phyloP scores from a whole-genome alignment of 495 filamentous ascomycete genomes.

The Aeminium ludgeri region DNA sequence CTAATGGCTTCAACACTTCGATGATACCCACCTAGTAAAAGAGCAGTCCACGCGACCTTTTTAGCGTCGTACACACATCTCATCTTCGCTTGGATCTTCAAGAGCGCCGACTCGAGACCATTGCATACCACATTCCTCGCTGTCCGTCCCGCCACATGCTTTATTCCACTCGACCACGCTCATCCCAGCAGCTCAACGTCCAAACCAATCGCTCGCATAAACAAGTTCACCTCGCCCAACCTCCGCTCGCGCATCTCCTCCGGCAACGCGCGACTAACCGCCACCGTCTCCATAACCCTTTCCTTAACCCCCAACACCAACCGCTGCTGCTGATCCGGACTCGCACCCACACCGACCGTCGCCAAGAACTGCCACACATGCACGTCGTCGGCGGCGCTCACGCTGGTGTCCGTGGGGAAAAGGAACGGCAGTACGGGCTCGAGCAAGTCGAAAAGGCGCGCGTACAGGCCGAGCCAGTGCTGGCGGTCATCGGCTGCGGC shows the following conservation, averaged over 20 bases:
- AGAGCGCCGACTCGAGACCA: no score
- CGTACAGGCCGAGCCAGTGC: conserved; percentile 61
- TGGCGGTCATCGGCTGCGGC: conserved; percentile 42
- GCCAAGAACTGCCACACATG: conserved; percentile 98
- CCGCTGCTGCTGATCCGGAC: conserved; percentile 80
- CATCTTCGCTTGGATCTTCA: no score
- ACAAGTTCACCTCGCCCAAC: conserved; percentile 84
- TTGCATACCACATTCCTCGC: no score
- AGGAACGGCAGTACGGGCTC: conserved; percentile 68
- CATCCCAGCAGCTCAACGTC: conserved; percentile 86
- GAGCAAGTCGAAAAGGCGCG: conserved; percentile 67
- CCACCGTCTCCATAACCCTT: conserved; percentile 89
- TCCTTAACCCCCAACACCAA: conserved; percentile 95
- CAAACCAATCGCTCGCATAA: conserved; percentile 94
- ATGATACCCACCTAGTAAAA: no score
- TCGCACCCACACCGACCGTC: conserved; percentile 80
- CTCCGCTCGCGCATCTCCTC: conserved; percentile 64
- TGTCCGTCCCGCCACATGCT: no score
- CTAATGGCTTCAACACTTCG: no score
- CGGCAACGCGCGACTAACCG: conserved; percentile 72
- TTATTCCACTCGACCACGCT: no score
- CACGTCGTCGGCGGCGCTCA: conserved; percentile 42
- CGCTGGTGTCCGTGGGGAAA: conserved; percentile 69
- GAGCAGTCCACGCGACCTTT: no score
- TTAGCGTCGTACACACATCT: no score